These are phyloP conservation scores for Noccaea bulbosa DNA, from an alignment of 345 rosid species.

Conservation along the genomic window DNA sequence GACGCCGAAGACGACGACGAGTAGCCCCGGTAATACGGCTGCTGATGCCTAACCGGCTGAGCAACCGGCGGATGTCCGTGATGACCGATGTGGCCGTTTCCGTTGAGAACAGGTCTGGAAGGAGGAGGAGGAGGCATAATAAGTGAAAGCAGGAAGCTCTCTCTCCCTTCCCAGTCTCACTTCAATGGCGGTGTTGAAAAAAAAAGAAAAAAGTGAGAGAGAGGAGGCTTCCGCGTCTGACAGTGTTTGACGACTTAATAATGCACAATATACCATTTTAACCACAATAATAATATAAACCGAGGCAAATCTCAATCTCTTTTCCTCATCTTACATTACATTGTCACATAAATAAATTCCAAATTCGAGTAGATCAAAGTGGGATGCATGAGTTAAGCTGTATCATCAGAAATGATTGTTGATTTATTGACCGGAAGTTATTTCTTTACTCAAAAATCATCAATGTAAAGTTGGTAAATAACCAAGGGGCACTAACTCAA, in stretches of 20 bases:
- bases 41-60: slow-evolving; percentile 41
- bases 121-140: slow-evolving; percentile 38
- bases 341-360: not conserved
- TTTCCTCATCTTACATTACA: not conserved
- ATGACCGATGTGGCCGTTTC: slow-evolving; percentile 35
- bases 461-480: not conserved
- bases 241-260: slow-evolving; percentile 28
- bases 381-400: not conserved
- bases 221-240: slow-evolving; percentile 30
- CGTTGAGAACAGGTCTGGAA: slow-evolving; percentile 31
- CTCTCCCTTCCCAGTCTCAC: slow-evolving; percentile 40
- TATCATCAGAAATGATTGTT: no score
- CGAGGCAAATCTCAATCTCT: slow-evolving; percentile 13
- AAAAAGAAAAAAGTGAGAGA: slow-evolving; percentile 19
- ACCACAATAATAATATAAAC: slow-evolving; percentile 8
- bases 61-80: slow-evolving; percentile 31
- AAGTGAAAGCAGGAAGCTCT: slow-evolving; percentile 30
- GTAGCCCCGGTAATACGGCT: slow-evolving; percentile 49
- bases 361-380: not conserved
- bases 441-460: no score
- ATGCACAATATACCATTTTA: slow-evolving; percentile 23
- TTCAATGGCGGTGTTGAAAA: slow-evolving; percentile 25
- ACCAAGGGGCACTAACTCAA: not conserved
- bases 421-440: no score
- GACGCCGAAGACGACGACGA: slow-evolving; percentile 80